A percentile compares a stretch with the other conserved stretches of the same genome.
These are phyloP conservation scores for Hemileccinum impolitum DNA, from an alignment of 768 basidiomycete genomes.

Conservation along the genomic window DNA sequence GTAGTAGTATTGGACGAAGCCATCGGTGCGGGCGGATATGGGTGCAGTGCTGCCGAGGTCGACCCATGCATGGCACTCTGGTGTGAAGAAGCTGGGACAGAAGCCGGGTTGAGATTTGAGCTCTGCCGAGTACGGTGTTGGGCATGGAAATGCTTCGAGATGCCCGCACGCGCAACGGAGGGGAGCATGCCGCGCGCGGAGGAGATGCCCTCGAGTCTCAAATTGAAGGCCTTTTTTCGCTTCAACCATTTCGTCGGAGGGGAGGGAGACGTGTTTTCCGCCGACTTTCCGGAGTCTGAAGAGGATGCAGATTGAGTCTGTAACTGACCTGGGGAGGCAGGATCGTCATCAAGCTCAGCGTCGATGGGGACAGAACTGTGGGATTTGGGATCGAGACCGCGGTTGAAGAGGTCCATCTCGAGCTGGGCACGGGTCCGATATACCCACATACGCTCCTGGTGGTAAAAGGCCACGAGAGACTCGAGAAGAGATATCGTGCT, in stretches of 20 bases:
- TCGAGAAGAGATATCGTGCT: constrained; percentile 59
- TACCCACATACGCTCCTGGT: constrained; percentile 70
- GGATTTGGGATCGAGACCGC: constrained; percentile 4
- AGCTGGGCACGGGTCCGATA: constrained; percentile 61
- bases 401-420: constrained; percentile 42
- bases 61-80: constrained; percentile 13
- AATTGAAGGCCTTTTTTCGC: constrained; percentile 57
- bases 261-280: constrained; percentile 28
- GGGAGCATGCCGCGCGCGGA: constrained; percentile 22
- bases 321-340: constrained; percentile 17
- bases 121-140: constrained; percentile 30
- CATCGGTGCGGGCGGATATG: constrained; percentile 14
- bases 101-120: constrained; percentile 30
- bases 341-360: constrained; percentile 18
- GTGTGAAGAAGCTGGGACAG: constrained; percentile 19
- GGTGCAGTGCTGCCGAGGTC: constrained; percentile 12
- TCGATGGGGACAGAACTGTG: constrained; percentile 8
- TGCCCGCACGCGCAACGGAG: constrained; percentile 19
- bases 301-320: constrained; percentile 15
- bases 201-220: constrained; percentile 46
- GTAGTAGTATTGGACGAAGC: constrained; percentile 15
- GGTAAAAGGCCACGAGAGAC: constrained; percentile 63
- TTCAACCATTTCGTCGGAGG: constrained; percentile 44
- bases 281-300: constrained; percentile 26
- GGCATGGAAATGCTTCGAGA: constrained; percentile 22